Conservation (phyloP, 371 early-diverging fungal genomes). For the Syncephalis fuscata region DNA sequence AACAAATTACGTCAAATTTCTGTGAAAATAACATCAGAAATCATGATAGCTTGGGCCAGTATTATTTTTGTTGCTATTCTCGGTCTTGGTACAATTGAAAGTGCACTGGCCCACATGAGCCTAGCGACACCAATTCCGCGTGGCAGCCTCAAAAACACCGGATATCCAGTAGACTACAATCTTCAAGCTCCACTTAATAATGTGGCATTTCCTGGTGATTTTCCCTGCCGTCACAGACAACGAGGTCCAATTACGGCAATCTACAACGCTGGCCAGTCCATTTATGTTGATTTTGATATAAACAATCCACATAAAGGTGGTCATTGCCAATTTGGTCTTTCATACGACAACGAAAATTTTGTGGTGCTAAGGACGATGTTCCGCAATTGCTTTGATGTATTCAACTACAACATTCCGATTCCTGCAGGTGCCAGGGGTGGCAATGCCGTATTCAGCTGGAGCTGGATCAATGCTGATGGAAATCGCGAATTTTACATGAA, state of each 20-base stretch:
- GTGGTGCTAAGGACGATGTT: conserved; percentile 23
- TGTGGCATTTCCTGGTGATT: too few relatives aligned
- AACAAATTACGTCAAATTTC: too few relatives aligned
- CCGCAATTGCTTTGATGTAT: conserved; percentile 10
- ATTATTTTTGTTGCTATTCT: too few relatives aligned
- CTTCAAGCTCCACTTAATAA: too few relatives aligned
- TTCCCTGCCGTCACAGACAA: too few relatives aligned
- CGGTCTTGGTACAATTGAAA: too few relatives aligned
- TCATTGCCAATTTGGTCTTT: conserved; percentile 46
- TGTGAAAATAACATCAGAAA: too few relatives aligned
- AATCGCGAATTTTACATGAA: conserved; percentile 50
- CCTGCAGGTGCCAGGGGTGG: conserved; percentile 25
- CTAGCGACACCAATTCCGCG: too few relatives aligned
- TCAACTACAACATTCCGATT: conserved; percentile 18
- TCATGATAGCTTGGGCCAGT: too few relatives aligned
- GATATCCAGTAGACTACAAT: too few relatives aligned
- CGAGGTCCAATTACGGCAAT: not conserved
- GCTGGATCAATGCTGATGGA: conserved; percentile 40
- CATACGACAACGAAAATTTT: conserved; percentile 31
- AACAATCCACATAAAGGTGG: conserved; percentile 29
- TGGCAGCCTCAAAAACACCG: too few relatives aligned
- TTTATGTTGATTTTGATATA: conserved; percentile 7
- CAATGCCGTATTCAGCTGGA: conserved; percentile 34
- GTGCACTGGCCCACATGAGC: too few relatives aligned
- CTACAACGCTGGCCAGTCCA: conserved; percentile 14